Evolutionary conservation across 495 filamentous ascomycete species (phyloP).

Genomic region (Tuber brumale): DNA sequence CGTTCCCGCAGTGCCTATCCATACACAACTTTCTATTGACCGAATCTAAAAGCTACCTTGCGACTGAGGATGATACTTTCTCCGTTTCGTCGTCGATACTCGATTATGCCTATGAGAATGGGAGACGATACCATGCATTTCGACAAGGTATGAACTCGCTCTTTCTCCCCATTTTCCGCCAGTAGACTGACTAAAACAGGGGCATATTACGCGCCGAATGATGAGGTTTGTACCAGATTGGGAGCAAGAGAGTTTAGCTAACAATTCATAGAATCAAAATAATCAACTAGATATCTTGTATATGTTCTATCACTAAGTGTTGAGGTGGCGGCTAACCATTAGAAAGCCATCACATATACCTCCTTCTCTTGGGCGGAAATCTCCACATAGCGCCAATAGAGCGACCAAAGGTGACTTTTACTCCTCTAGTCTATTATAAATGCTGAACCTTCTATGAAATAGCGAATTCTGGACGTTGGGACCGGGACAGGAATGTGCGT

Average conservation of each 20-base stretch:
- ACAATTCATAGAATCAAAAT: conserved; percentile 27
- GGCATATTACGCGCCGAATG: conserved; percentile 30
- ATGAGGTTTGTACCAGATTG: conserved; percentile 24
- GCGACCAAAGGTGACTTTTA: conserved; percentile 15
- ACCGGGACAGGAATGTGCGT: conserved; percentile 39
- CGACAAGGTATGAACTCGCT: conserved; percentile 48
- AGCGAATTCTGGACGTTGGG: conserved; percentile 37
- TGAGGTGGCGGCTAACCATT: conserved; percentile 5
- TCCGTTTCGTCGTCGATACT: conserved; percentile 51
- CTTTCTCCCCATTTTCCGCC: not conserved
- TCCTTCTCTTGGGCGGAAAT: conserved; percentile 30
- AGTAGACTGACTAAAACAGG: conserved; percentile 11
- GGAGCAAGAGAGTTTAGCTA: conserved; percentile 8
- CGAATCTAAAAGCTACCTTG: conserved; percentile 21
- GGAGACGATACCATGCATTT: conserved; percentile 62
- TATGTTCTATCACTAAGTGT: not conserved
- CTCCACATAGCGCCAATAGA: conserved; percentile 31
- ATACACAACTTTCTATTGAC: conserved; percentile 8
- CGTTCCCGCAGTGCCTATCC: conserved; percentile 2
- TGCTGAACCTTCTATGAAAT: not conserved
- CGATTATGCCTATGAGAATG: conserved; percentile 59
- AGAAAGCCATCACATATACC: conserved; percentile 33
- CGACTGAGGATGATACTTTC: conserved; percentile 33
- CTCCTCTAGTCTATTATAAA: not conserved
- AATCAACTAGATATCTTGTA: conserved; percentile 39